These are phyloP conservation scores for Notholithocarpus densiflorus DNA, from an alignment of 306 rosid genomes.

Conservation along the genomic window DNA sequence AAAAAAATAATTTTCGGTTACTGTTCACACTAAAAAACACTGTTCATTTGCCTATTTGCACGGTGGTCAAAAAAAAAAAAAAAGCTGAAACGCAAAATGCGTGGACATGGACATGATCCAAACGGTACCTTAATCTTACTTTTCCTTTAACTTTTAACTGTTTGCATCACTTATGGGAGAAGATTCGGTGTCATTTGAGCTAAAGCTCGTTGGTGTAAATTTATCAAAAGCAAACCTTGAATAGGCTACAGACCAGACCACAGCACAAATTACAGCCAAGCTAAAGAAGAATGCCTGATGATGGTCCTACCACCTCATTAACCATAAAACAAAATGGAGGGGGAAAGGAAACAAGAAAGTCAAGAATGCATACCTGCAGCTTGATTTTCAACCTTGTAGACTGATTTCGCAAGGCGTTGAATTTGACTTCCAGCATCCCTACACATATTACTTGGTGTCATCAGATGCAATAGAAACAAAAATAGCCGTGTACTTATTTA, in stretches of 20 bases:
- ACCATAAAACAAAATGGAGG: background rate
- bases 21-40: no score
- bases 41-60: no score
- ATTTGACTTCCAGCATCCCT: constrained; percentile 71
- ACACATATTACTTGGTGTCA: constrained; percentile 10
- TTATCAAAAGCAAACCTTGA: background rate
- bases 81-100: no score
- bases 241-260: background rate
- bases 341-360: background rate
- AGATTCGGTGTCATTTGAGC: background rate
- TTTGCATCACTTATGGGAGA: no score
- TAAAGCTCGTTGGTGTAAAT: background rate
- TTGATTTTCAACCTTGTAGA: constrained; percentile 59
- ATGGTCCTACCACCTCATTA: background rate
- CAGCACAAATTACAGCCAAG: background rate
- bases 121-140: no score
- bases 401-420: constrained; percentile 64
- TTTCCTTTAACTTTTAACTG: no score
- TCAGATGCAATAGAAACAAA: constrained; percentile 7
- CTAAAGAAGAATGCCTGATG: background rate
- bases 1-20: no score
- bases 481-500: background rate
- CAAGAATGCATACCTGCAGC: constrained; percentile 53
- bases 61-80: no score
- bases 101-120: no score